Conservation (phyloP, 2,329 filamentous ascomycete species). For the Knoxdaviesia capensis region DNA sequence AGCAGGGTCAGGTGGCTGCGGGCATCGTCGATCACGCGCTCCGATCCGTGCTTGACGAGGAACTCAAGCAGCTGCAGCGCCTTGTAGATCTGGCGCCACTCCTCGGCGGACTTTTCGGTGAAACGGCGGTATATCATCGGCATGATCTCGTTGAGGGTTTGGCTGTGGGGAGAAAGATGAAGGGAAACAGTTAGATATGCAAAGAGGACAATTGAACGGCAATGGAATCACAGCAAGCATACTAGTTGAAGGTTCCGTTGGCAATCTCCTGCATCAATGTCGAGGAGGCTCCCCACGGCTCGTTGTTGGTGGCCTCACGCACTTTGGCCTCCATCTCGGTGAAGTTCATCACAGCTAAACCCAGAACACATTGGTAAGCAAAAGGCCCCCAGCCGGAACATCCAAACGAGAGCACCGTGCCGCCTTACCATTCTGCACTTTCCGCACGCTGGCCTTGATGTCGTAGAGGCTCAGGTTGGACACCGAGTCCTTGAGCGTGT, state of each 20-base stretch:
- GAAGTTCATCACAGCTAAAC: slow-evolving; percentile 84
- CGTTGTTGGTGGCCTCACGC: slow-evolving; percentile 95
- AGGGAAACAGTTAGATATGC: neutral
- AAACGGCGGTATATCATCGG: slow-evolving; percentile 99
- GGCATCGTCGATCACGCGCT: slow-evolving; percentile 92
- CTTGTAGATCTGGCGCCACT: slow-evolving; percentile 99
- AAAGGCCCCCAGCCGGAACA: slow-evolving; percentile 3
- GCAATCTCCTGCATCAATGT: slow-evolving; percentile 95
- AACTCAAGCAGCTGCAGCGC: slow-evolving; percentile 91
- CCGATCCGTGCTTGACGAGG: slow-evolving; percentile 93
- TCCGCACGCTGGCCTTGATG: slow-evolving; percentile 82
- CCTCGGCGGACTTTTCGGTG: slow-evolving; percentile 92
- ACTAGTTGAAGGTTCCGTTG: slow-evolving; percentile 97
- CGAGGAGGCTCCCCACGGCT: slow-evolving; percentile 80
- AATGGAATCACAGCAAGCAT: slow-evolving; percentile 14
- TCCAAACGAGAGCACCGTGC: neutral
- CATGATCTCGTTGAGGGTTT: slow-evolving; percentile 98
- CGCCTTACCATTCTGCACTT: slow-evolving; percentile 79
- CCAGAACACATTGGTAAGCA: slow-evolving; percentile 10
- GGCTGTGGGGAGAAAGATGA: slow-evolving; percentile 28
- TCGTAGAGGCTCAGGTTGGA: slow-evolving; percentile 88
- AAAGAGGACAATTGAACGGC: neutral
- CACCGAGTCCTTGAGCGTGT: slow-evolving; percentile 67
- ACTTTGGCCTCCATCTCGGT: slow-evolving; percentile 81
- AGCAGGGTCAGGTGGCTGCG: slow-evolving; percentile 85